A percentile compares a stretch with the other conserved stretches of the same genome.
Evolutionary conservation across 495 filamentous ascomycete genomes (phyloP).

Genomic region (Penicillium arizonense): DNA sequence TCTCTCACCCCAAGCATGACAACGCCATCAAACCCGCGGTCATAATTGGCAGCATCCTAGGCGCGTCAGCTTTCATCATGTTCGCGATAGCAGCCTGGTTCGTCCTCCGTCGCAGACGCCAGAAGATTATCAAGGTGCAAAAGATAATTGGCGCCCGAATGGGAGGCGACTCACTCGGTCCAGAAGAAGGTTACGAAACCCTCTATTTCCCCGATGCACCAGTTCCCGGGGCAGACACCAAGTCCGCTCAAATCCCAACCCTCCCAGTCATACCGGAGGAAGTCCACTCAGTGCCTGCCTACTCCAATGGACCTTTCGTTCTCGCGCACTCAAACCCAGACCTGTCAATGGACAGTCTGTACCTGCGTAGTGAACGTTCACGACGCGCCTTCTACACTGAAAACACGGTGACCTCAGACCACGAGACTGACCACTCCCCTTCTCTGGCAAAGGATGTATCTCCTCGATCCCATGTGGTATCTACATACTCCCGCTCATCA

Average conservation of each 20-base stretch:
- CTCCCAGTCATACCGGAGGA: constrained; percentile 6
- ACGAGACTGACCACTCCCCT: constrained; percentile 5
- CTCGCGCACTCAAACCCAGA: constrained; percentile 5
- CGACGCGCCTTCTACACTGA: too few species aligned
- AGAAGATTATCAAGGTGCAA: not conserved
- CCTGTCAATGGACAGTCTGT: constrained; percentile 4
- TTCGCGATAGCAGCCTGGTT: constrained; percentile 21
- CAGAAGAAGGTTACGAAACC: not conserved
- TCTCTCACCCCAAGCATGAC: not conserved
- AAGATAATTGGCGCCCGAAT: too few species aligned
- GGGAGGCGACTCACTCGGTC: too few species aligned
- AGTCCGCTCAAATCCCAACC: not conserved
- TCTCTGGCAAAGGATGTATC: constrained; percentile 8
- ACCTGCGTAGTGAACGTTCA: constrained; percentile 1
- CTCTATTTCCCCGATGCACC: not conserved
- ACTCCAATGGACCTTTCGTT: not conserved
- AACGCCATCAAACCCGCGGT: constrained; percentile 8
- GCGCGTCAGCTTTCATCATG: constrained; percentile 22
- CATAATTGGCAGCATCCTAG: constrained; percentile 29
- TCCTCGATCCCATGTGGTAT: constrained; percentile 15
- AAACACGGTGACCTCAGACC: not conserved
- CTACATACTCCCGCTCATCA: constrained; percentile 21
- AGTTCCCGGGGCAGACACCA: too few species aligned
- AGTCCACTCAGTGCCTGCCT: not conserved
- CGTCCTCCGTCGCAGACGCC: constrained; percentile 21